Base-by-base conservation (phyloP, 2,329 filamentous ascomycete genomes). In the Lachnellula suecica region DNA sequence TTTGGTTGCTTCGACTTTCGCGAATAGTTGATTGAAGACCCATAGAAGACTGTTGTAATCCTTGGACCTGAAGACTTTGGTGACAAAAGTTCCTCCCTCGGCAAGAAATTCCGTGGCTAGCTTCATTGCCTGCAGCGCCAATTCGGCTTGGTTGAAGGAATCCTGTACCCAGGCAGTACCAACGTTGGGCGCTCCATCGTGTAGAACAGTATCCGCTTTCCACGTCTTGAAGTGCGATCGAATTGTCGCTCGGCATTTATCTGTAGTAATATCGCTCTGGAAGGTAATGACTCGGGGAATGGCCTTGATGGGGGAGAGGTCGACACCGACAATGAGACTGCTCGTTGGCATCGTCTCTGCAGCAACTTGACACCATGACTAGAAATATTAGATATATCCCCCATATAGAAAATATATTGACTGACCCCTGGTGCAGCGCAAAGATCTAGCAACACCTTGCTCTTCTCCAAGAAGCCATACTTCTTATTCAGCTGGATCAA, bases 401-500 rank as follows among this genome's bases (percentile, higher is more conserved):
- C 10, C 20, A 13, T 52, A 11, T 13, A 20, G 22, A 9, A 17
- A n/a, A n/a, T 24, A n/a, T 17, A 47, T 27, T 22, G 27, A 78
- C 85, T 69, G 78, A 90, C 87, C 72, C 94, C 94, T 27, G 94
- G 94, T 19, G 94, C 94, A 60, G 94, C 94, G 75, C 94, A 99
- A 69, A 99, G 88, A 86, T 99, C 95, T 70, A 99, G 79, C 56
- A 97, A 78, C 65, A 97, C 94, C 77, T 90, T 96, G 74, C 91
- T 95, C 79, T 95, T 93, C 72, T 97, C 91, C 63, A 99, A 78
- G 73, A 99, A 99, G 62, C 91, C 89, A 87, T 96, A 99, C 71
- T 97, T 97, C 75, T 97, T 97, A 77, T 99, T 99, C 65, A 99
- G 78, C 72, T 99, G 93, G 63, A 99, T 93, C 64, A 99, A 76